Conservation (phyloP, 371 early-diverging fungal species). For the Actinomucor elegans region DNA sequence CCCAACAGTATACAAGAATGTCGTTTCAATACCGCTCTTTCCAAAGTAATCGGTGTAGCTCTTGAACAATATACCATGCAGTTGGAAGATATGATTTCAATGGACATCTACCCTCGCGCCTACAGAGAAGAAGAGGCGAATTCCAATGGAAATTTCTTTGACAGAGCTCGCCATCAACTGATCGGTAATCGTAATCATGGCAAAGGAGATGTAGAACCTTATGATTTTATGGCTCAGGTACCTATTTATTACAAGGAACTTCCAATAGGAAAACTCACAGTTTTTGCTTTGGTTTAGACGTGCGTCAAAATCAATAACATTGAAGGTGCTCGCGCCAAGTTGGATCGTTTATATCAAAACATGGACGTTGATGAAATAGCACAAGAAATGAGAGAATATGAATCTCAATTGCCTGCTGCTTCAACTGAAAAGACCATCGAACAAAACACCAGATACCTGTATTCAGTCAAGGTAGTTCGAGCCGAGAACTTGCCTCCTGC, state of each 20-base stretch:
- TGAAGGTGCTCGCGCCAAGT: slow-evolving; percentile 60
- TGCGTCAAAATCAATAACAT: slow-evolving; percentile 71
- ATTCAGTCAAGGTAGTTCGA: slow-evolving; percentile 60
- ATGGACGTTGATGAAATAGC: slow-evolving; percentile 69
- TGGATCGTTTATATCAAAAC: slow-evolving; percentile 62
- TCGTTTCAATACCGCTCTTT: slow-evolving; percentile 68
- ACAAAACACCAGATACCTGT: slow-evolving; percentile 39
- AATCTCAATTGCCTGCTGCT: slow-evolving; percentile 12
- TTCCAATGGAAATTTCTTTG: slow-evolving; percentile 28
- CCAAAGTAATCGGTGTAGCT: slow-evolving; percentile 60
- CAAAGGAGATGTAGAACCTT: slow-evolving; percentile 36
- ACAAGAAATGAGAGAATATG: slow-evolving; percentile 45
- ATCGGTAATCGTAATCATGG: slow-evolving; percentile 30
- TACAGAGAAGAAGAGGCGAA: slow-evolving; percentile 16
- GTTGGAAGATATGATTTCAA: slow-evolving; percentile 40
- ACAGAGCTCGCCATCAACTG: slow-evolving; percentile 40
- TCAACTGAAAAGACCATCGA: slow-evolving; percentile 7
- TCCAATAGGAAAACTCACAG: neutral
- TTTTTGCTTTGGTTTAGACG: slow-evolving; percentile 28
- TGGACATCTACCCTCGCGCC: slow-evolving; percentile 35
- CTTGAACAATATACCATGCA: slow-evolving; percentile 52
- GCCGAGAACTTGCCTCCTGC: slow-evolving; percentile 56
- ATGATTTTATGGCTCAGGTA: slow-evolving; percentile 62
- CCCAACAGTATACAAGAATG: slow-evolving; percentile 71
- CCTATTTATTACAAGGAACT: no score